These are phyloP conservation scores for Sphaerulina vaccinii DNA, from an alignment of 2,329 filamentous ascomycete genomes.

Conservation along the genomic window DNA sequence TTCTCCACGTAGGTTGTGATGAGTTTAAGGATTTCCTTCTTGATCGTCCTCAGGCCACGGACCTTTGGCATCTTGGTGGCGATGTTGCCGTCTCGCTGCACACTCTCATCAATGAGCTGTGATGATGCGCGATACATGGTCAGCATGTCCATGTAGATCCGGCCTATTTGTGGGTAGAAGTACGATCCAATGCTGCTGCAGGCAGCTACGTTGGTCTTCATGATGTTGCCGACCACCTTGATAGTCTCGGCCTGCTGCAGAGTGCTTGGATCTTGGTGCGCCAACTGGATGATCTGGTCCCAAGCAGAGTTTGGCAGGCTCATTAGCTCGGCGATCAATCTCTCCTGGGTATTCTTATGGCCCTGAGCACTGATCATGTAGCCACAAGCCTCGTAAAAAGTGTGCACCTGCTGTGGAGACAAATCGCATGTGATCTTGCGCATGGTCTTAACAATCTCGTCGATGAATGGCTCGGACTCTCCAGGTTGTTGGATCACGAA, in stretches of 20 bases:
- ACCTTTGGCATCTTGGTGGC: slow-evolving; percentile 98
- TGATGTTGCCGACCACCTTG: slow-evolving; percentile 98
- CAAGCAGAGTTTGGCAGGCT: slow-evolving; percentile 88
- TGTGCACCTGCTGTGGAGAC: slow-evolving; percentile 95
- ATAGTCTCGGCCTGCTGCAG: slow-evolving; percentile 92
- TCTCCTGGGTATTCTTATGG: slow-evolving; percentile 89
- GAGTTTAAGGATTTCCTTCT: slow-evolving; percentile 98
- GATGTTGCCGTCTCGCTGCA: slow-evolving; percentile 81
- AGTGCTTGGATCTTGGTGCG: slow-evolving; percentile 79
- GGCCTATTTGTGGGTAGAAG: slow-evolving; percentile 96
- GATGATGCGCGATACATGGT: slow-evolving; percentile 99
- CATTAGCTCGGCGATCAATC: slow-evolving; percentile 90
- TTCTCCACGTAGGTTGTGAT: slow-evolving; percentile 98
- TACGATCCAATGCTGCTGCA: slow-evolving; percentile 95
- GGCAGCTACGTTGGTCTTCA: slow-evolving; percentile 99
- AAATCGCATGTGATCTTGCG: slow-evolving; percentile 94
- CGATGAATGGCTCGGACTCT: slow-evolving; percentile 93
- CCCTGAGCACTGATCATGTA: slow-evolving; percentile 99
- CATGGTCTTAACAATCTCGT: slow-evolving; percentile 95
- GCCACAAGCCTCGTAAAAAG: slow-evolving; percentile 97
- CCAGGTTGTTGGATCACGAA: slow-evolving; percentile 95
- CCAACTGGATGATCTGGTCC: slow-evolving; percentile 89
- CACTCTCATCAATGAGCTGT: slow-evolving; percentile 88
- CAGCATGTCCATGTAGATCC: slow-evolving; percentile 97
- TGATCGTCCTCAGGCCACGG: slow-evolving; percentile 91